Evolutionary conservation across 2,329 filamentous ascomycete genomes (phyloP).

Genomic region (Aspergillus udagawae): DNA sequence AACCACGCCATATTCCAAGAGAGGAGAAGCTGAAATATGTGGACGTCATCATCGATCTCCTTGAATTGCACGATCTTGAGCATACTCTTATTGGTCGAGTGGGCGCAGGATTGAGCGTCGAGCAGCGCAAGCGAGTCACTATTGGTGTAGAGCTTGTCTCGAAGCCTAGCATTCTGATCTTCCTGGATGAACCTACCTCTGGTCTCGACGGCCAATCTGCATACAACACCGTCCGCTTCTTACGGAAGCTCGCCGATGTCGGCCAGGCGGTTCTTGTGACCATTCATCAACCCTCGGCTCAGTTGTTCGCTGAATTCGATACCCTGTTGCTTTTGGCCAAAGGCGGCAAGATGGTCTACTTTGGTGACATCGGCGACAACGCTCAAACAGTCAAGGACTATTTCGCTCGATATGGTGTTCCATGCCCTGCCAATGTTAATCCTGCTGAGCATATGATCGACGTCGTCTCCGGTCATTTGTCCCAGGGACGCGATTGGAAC

Average conservation of each 20-base stretch:
- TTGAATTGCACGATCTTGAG: slow-evolving; percentile 60
- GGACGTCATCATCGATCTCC: slow-evolving; percentile 59
- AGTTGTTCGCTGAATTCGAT: slow-evolving; percentile 66
- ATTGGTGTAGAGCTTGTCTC: slow-evolving; percentile 70
- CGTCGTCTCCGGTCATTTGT: slow-evolving; percentile 46
- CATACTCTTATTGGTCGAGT: slow-evolving; percentile 56
- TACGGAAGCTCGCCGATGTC: slow-evolving; percentile 60
- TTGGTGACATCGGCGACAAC: slow-evolving; percentile 63
- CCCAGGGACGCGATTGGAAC: slow-evolving; percentile 61
- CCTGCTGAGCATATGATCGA: slow-evolving; percentile 58
- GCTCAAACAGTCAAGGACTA: slow-evolving; percentile 62
- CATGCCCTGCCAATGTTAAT: slow-evolving; percentile 59
- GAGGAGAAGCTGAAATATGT: slow-evolving; percentile 63
- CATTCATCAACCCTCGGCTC: slow-evolving; percentile 65
- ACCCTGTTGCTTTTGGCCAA: slow-evolving; percentile 63
- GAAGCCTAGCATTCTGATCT: slow-evolving; percentile 62
- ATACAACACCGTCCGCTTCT: slow-evolving; percentile 62
- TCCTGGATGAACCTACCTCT: slow-evolving; percentile 67
- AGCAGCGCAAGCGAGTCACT: slow-evolving; percentile 65
- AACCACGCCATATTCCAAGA: slow-evolving; percentile 48
- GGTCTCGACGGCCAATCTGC: slow-evolving; percentile 66
- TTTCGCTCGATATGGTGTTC: slow-evolving; percentile 60
- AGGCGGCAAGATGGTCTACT: slow-evolving; percentile 68
- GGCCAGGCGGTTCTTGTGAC: slow-evolving; percentile 68
- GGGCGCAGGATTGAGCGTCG: slow-evolving; percentile 51